Percentiles rank a stretch among this genome's conserved stretches.
Evolutionary conservation across 768 basidiomycete species (phyloP).

Genomic region (Leccinum disarticulatum): DNA sequence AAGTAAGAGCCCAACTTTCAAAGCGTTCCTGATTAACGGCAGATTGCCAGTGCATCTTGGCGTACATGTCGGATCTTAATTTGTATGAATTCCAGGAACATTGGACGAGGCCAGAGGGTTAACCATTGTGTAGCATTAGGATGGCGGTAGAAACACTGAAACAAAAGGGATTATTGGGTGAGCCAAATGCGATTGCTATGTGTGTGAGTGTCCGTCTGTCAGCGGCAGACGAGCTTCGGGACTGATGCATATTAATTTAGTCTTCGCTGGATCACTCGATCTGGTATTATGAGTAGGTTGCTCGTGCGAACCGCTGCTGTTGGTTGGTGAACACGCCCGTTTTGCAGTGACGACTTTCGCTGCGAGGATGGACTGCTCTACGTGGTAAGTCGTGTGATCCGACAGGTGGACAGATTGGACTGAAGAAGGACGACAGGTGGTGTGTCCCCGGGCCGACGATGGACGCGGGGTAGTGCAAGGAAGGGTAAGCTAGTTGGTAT

Average conservation of each 20-base stretch:
- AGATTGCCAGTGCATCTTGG: conserved; percentile 64
- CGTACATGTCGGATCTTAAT: conserved; percentile 75
- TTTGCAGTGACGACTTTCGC: conserved; percentile 63
- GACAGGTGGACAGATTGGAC: not conserved
- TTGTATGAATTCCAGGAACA: conserved; percentile 52
- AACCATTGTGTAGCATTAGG: conserved; percentile 46
- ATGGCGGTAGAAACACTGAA: conserved; percentile 55
- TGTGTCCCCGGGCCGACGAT: conserved; percentile 59
- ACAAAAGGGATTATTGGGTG: conserved; percentile 47
- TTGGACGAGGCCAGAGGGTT: not conserved
- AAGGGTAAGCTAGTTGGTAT: conserved; percentile 46
- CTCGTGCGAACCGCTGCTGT: not conserved
- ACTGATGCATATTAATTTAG: conserved; percentile 12
- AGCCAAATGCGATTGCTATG: conserved; percentile 58
- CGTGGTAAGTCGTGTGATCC: conserved; percentile 47
- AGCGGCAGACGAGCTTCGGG: not conserved
- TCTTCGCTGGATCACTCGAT: conserved; percentile 79
- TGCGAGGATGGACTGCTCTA: conserved; percentile 82
- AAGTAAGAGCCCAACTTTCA: conserved; percentile 41
- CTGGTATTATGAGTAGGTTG: conserved; percentile 69
- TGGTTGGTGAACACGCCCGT: conserved; percentile 3
- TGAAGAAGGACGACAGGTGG: conserved; percentile 43
- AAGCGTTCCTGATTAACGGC: conserved; percentile 3
- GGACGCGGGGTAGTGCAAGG: conserved; percentile 73
- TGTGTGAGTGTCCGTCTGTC: conserved; percentile 42